Evolutionary conservation across 148 eudicot species (phyloP), one percentile per base, ranked within the genome.

Genomic region (Diospyros kaki): DNA sequence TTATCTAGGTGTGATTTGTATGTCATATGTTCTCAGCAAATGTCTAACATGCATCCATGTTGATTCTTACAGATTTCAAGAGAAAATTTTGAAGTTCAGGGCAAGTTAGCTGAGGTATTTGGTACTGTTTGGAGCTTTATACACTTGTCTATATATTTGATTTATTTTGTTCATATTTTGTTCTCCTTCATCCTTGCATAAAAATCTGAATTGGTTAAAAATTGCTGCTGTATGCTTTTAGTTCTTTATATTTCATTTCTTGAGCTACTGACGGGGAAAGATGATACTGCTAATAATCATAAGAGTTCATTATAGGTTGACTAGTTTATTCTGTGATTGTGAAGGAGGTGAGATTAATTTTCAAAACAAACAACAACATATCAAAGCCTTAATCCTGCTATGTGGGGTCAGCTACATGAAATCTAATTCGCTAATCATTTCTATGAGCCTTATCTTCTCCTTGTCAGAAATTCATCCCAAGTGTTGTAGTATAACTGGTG

Each of bases 21-120:
- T 14, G 9, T 2, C 43, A 50, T 13, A 2, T 75, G 43, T 75
- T 56, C 6, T 48, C 55, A 51, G 4, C 9, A 58, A 75, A 76
- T 68, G 15, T 15, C 60, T 68, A 67, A 14, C 28, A 48, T 38
- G 2, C 45, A 41, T 66, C 61, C 15, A 3, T 53, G 39, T 69
- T 41, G 73, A 28, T 76, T 50, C 9, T 9, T 74, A 59, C 77
- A 87, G 87, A 81, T 68, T 42, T 56, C 83, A 55, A 76, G 81
- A 74, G 64, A 74, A 28, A 76, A 65, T 68, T 76, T 60, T 48
- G 86, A 73, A 2, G 72, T 80, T 58, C 84, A 77, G 28, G 87
- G 82, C n/a, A 78, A 69, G 69, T 71, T 78, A 18, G 40, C 75
- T 1, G 83, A 87, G 87, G 90, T 87, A n/a, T 41, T 64, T 70